Base-by-base conservation (phyloP, 192 early-diverging fungal species). In the Diversispora epigaea region DNA sequence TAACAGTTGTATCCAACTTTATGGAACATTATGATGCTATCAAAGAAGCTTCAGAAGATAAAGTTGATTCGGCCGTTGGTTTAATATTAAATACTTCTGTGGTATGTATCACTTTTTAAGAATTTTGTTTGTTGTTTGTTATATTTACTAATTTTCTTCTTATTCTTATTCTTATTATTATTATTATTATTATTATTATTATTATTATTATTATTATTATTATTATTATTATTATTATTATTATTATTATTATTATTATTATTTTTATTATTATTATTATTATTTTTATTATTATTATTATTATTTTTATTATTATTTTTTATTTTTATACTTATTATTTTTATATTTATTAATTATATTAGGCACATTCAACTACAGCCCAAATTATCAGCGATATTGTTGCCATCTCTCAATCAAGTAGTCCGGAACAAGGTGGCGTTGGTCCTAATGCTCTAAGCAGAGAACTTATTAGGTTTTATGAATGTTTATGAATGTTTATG, bases 381-480 rank as follows among this genome's bases (percentile, higher is more conserved):
- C 93, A 94, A 80, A 91, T 93, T 40, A 80, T 96, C 11, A 78
- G 91, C 44, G 94, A 96, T 69, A 91, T 94, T 19, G 93, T 96
- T 56, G 87, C 92, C 19, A 93, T 96, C 25, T 89, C 88, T 55
- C 90, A 91, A 77, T 89, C 88, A 67, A 89, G 84, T 73, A 88
- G 86, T 70, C 86, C 86, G 15, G 80, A 86, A 19, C 88, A 88
- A 79, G 86, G 85, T 14, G 86, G 87, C 10, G 87, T 90, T 73
- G 88, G 87, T 49, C 86, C 86, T 22, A 91, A 91, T 79, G 81
- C 83, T 15, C 80, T 91, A 46, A 88, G 88, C 68, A 86, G 80
- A 25, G 88, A 89, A 77, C 83, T 91, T 80, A 88, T 88, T 25
- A 75, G 73, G 73, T 75, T 19, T 6, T 75, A 32, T 41, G 25